phyloP scores from a whole-genome alignment of 2,329 filamentous ascomycete genomes.

The Pseudocercospora fijiensis region DNA sequence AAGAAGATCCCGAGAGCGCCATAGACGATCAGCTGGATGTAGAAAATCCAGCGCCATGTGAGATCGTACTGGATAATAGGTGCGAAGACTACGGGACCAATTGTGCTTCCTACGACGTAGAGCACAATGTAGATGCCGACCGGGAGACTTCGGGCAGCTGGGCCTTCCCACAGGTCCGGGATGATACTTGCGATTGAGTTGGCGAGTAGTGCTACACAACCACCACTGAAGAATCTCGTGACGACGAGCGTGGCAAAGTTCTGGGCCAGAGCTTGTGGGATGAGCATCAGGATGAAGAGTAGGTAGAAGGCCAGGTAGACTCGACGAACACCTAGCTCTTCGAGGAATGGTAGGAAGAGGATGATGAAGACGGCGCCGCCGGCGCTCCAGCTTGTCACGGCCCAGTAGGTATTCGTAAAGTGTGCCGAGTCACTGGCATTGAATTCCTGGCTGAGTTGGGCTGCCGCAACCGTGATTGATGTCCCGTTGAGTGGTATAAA shows the following conservation, averaged over 20 bases:
- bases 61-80: constrained; percentile 35
- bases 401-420: constrained; percentile 45
- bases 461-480: constrained; percentile 39
- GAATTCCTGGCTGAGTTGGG: constrained; percentile 38
- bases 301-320: constrained; percentile 36
- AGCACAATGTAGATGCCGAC: constrained; percentile 40
- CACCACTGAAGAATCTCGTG: constrained; percentile 42
- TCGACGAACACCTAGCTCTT: constrained; percentile 39
- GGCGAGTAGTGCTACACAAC: constrained; percentile 38
- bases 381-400: constrained; percentile 40
- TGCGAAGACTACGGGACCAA: constrained; percentile 41
- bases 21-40: constrained; percentile 47
- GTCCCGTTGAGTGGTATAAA: constrained; percentile 41
- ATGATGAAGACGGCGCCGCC: constrained; percentile 42
- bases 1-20: constrained; percentile 45
- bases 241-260: constrained; percentile 43
- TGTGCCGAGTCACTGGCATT: constrained; percentile 35
- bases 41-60: constrained; percentile 44
- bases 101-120: constrained; percentile 38
- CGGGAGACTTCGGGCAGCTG: constrained; percentile 36
- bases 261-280: constrained; percentile 42
- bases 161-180: constrained; percentile 42
- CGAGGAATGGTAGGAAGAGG: constrained; percentile 40
- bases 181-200: constrained; percentile 42
- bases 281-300: constrained; percentile 41